Percentiles rank a stretch among this genome's conserved stretches.
Evolutionary conservation across 768 basidiomycete species (phyloP).

Genomic region (Leccinum subgranulosum): DNA sequence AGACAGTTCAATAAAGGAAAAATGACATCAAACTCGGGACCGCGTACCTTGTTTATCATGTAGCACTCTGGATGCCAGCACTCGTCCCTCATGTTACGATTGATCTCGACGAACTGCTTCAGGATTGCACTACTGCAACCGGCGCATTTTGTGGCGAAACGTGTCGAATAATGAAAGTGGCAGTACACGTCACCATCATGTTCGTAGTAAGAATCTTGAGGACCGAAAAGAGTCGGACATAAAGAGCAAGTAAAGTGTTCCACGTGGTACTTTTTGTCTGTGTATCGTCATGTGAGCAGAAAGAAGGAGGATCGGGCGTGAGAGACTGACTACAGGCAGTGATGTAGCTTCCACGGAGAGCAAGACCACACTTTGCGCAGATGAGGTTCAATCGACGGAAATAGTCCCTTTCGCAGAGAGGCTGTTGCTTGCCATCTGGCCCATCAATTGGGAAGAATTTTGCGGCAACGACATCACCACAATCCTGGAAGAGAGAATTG

Average conservation of each 20-base stretch:
- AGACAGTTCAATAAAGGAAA: slow-evolving; percentile 13
- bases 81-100: slow-evolving; percentile 96
- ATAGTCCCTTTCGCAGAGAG: slow-evolving; percentile 98
- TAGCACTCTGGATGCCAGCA: slow-evolving; percentile 99
- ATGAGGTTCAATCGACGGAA: slow-evolving; percentile 95
- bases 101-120: slow-evolving; percentile 99
- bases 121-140: slow-evolving; percentile 96
- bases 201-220: slow-evolving; percentile 98
- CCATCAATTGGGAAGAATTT: slow-evolving; percentile 99
- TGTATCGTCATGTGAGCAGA: slow-evolving; percentile 13
- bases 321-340: slow-evolving; percentile 89
- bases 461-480: slow-evolving; percentile 91
- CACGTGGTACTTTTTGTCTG: slow-evolving; percentile 98
- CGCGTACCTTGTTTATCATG: slow-evolving; percentile 95
- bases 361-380: slow-evolving; percentile 93
- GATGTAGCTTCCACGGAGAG: slow-evolving; percentile 95
- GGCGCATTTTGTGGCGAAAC: slow-evolving; percentile 97
- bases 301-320: neutral
- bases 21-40: neutral
- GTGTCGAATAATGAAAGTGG: slow-evolving; percentile 98
- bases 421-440: slow-evolving; percentile 80
- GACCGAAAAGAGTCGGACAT: slow-evolving; percentile 93
- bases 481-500: slow-evolving; percentile 61
- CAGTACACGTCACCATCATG: slow-evolving; percentile 98
- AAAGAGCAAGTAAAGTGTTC: slow-evolving; percentile 99